Conservation (phyloP, 768 basidiomycete genomes). For the Tephrocybe sp. region DNA sequence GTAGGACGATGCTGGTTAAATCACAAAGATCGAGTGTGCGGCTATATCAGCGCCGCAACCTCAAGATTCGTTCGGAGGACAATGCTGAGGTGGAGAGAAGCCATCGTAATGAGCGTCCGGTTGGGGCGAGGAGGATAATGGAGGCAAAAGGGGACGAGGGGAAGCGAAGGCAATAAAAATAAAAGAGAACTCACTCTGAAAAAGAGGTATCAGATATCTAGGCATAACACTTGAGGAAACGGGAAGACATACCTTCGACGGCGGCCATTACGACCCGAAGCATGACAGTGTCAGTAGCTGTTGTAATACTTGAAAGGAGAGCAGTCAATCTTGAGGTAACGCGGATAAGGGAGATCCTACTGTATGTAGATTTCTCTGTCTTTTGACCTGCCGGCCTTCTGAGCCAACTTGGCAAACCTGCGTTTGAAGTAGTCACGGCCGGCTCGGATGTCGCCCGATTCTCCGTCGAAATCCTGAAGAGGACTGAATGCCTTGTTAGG, state of each 20-base stretch:
- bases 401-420: conserved; percentile 77
- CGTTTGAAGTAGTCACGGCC: conserved; percentile 90
- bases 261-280: conserved; percentile 92
- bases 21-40: conserved; percentile 13
- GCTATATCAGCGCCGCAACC: conserved; percentile 62
- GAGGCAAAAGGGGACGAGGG: conserved; percentile 21
- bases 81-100: conserved; percentile 47
- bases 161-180: conserved; percentile 20
- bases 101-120: conserved; percentile 27
- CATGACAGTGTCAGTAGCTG: conserved; percentile 86
- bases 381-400: conserved; percentile 80
- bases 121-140: conserved; percentile 14
- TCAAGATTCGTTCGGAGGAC: conserved; percentile 65
- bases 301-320: conserved; percentile 62
- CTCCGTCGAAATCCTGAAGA: conserved; percentile 81
- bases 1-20: conserved; percentile 10
- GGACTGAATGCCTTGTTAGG: not conserved
- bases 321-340: conserved; percentile 2
- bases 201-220: conserved; percentile 11
- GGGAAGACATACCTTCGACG: conserved; percentile 79
- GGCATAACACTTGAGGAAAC: not conserved
- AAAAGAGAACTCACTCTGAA: conserved; percentile 62
- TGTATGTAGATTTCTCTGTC: conserved; percentile 93
- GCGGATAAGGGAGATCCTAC: conserved; percentile 42
- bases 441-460: conserved; percentile 63